These are phyloP conservation scores for Cubamyces sp. DNA, from an alignment of 768 basidiomycete genomes.

Conservation along the genomic window DNA sequence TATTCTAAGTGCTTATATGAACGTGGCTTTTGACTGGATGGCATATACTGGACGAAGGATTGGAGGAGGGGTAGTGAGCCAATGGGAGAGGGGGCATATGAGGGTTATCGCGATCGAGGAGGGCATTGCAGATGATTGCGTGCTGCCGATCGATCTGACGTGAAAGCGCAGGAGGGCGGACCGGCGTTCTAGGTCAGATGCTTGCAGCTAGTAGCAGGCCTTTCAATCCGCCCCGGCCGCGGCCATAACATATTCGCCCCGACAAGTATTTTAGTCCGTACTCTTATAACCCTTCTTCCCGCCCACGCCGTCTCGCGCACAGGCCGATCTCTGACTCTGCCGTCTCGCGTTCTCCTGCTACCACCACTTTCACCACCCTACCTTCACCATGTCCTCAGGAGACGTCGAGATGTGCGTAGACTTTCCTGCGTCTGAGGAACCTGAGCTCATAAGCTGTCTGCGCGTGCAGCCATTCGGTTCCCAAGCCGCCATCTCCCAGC, in stretches of 20 bases:
- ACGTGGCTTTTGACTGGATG: neutral
- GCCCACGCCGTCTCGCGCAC: neutral
- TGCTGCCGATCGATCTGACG: constrained; percentile 33
- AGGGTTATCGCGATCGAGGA: constrained; percentile 14
- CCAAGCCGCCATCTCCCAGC: constrained; percentile 39
- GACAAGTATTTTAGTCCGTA: constrained; percentile 5
- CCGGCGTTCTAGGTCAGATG: constrained; percentile 23
- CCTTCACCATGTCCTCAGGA: constrained; percentile 47
- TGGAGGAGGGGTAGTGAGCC: neutral
- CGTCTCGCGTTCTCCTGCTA: neutral
- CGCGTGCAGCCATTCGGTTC: constrained; percentile 45
- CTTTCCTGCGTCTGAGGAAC: neutral
- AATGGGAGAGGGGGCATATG: constrained; percentile 19
- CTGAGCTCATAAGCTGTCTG: constrained; percentile 29
- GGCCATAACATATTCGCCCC: neutral
- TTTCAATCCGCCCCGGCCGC: no score
- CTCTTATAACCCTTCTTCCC: neutral
- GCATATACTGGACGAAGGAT: neutral
- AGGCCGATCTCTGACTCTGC: neutral
- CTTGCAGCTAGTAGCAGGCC: neutral
- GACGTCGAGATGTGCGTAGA: constrained; percentile 63
- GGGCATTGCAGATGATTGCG: constrained; percentile 20
- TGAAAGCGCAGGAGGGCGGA: constrained; percentile 11
- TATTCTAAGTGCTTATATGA: constrained; percentile 9
- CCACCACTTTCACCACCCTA: constrained; percentile 14